Conservation (phyloP, 176 grass and related monocot genomes). For the Cenchrus fungigraminus region DNA sequence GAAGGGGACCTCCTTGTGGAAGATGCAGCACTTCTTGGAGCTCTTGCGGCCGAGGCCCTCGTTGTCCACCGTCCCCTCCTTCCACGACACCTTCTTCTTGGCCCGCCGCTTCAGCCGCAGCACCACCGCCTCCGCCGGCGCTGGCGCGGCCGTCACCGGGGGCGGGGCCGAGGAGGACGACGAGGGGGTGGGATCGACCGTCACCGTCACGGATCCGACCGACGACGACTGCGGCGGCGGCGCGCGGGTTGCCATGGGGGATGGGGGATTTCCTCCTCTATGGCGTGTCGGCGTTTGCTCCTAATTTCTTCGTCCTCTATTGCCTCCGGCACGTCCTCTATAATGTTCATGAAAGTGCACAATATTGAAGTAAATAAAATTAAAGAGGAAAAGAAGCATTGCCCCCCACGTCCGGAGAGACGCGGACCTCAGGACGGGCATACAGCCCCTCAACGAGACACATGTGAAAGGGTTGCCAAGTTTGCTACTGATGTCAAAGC, state of each 20-base stretch:
- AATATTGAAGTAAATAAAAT: no score
- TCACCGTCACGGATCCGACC: slow-evolving; percentile 66
- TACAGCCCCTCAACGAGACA: no score
- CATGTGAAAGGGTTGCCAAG: no score
- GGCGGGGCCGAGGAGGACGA: slow-evolving; percentile 26
- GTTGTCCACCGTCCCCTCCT: slow-evolving; percentile 97
- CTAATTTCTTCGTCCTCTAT: neutral
- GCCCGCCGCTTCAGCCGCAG: slow-evolving; percentile 70
- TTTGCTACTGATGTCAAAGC: no score
- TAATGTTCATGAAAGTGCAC: no score
- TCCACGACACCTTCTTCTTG: slow-evolving; percentile 97
- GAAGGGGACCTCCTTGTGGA: slow-evolving; percentile 92
- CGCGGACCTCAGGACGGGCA: no score
- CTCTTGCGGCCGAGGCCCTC: slow-evolving; percentile 91
- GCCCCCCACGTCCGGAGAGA: no score
- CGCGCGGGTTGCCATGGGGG: slow-evolving; percentile 41
- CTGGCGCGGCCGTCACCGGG: slow-evolving; percentile 5
- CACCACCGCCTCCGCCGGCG: slow-evolving; percentile 55
- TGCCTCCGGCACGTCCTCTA: no score
- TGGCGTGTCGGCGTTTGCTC: neutral
- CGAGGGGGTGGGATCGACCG: slow-evolving; percentile 40
- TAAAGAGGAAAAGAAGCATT: no score
- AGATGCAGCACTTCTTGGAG: slow-evolving; percentile 98
- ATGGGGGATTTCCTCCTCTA: neutral
- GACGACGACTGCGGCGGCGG: slow-evolving; percentile 1